Evolutionary conservation across 805 yeast genomes (phyloP).

Genomic region (Teunomyces kruisii): DNA sequence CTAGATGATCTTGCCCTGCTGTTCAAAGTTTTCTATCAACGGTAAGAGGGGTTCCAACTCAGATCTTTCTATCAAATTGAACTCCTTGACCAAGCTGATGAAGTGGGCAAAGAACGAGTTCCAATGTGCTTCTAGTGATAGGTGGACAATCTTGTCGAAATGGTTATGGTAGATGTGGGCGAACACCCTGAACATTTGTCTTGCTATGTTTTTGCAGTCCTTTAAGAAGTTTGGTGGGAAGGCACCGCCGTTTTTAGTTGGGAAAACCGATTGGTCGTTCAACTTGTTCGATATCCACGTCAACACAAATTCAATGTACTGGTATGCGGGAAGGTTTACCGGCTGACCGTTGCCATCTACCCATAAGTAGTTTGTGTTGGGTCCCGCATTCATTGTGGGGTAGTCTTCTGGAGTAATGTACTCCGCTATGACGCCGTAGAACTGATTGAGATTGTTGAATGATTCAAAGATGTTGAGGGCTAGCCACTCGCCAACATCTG

Average conservation of each 20-base stretch:
- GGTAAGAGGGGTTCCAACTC: constrained; percentile 80
- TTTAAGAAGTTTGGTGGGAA: constrained; percentile 83
- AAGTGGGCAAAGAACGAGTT: constrained; percentile 96
- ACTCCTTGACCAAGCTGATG: constrained; percentile 81
- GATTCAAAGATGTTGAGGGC: constrained; percentile 91
- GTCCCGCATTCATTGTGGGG: constrained; percentile 96
- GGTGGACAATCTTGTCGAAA: constrained; percentile 88
- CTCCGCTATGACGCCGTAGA: constrained; percentile 87
- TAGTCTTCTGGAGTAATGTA: constrained; percentile 86
- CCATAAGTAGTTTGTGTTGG: constrained; percentile 89
- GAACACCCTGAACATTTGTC: constrained; percentile 92
- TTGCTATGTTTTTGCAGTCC: constrained; percentile 81
- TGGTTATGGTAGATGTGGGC: constrained; percentile 95
- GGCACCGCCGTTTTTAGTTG: constrained; percentile 85
- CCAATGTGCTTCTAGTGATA: constrained; percentile 96
- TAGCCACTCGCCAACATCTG: constrained; percentile 93
- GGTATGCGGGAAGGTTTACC: constrained; percentile 85
- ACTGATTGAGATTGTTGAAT: constrained; percentile 80
- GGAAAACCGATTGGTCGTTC: constrained; percentile 87
- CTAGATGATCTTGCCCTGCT: constrained; percentile 76
- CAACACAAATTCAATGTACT: constrained; percentile 87
- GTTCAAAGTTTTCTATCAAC: constrained; percentile 75
- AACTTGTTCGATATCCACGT: constrained; percentile 87
- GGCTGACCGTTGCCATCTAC: constrained; percentile 75
- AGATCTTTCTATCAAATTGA: constrained; percentile 70